Base-by-base conservation (phyloP, 2,329 filamentous ascomycete species). In the Fonsecaea erecta region DNA sequence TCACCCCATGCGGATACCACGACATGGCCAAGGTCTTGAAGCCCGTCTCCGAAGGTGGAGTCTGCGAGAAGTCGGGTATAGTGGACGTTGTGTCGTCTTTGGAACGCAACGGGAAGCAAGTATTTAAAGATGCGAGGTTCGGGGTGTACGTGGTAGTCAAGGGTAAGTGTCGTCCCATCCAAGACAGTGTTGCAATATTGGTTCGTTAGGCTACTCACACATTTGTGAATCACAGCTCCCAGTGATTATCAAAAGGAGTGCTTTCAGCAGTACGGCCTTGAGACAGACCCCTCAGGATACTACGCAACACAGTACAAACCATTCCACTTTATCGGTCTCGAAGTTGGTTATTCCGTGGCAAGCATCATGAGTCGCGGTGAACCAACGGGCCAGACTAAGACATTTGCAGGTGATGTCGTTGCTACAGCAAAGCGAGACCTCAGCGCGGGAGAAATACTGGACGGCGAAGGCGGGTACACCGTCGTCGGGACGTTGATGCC, bases 201-300 rank as follows among this genome's bases (percentile, higher is more conserved):
- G n/a, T 11, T 34, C 32, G 12, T 34, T 34, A 5, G 12, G 28
- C 12, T 5, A 34, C 32, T 34, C 3, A 34, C 3, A 34, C 78
- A 79, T 64, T 75, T 64, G 75, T 79, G 79, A 16, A 81, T 30
- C 5, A 43, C 85, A 78, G 30, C 85, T 82, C 0, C 83, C 81
- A 0, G 81, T 82, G 0, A 84, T 81, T 12, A 88, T 75, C 1
- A 86, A 77, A 0, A 82, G 79, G 3, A 85, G 86, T 35, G 80
- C 79, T 28, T 82, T 80, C n/a, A 85, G 80, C 18, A 87, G 65
- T 81, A 81, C 62, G 79, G 80, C 5, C 74, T 81, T 12, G 75
- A 80, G 71, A 81, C 78, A 0, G 79, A 82, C 61, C 71, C 72
- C 12, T 77, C 75, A 0, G 77, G 77, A 16, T 74, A 74, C 63